A percentile compares a stretch with the other conserved stretches of the same genome.
Conservation (phyloP, 129 eudicot genomes). For the Chrysanthemum makinoi region DNA sequence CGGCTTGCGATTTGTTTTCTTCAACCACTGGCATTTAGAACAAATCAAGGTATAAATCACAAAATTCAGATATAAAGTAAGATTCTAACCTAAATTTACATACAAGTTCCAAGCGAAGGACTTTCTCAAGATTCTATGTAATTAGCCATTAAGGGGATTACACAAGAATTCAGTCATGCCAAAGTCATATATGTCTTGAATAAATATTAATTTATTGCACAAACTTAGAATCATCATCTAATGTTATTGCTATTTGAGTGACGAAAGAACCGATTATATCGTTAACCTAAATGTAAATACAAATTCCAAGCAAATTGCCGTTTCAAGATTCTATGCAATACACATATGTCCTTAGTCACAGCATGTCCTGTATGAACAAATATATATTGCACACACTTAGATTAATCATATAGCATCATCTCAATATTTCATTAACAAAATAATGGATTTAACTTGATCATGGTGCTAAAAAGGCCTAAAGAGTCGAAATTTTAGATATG, state of each 20-base stretch:
- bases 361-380: too few relatives aligned
- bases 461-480: constrained; percentile 7
- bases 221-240: not conserved
- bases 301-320: too few relatives aligned
- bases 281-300: too few relatives aligned
- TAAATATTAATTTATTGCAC: constrained; percentile 1
- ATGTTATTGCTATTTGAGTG: too few relatives aligned
- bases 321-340: not conserved
- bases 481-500: not conserved
- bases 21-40: constrained; percentile 67
- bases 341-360: too few relatives aligned
- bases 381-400: not conserved
- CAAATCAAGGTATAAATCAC: constrained; percentile 12
- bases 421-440: not conserved
- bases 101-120: not conserved
- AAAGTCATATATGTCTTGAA: not conserved
- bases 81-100: not conserved
- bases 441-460: not conserved
- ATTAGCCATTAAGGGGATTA: not conserved
- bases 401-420: not conserved
- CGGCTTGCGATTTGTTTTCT: constrained; percentile 84
- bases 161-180: constrained; percentile 11
- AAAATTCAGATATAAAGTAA: not conserved
- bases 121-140: not conserved
- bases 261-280: too few relatives aligned